Evolutionary conservation across 2,329 filamentous ascomycete species (phyloP), one percentile per base, ranked within the genome.

Genomic region (Alternaria sp.): DNA sequence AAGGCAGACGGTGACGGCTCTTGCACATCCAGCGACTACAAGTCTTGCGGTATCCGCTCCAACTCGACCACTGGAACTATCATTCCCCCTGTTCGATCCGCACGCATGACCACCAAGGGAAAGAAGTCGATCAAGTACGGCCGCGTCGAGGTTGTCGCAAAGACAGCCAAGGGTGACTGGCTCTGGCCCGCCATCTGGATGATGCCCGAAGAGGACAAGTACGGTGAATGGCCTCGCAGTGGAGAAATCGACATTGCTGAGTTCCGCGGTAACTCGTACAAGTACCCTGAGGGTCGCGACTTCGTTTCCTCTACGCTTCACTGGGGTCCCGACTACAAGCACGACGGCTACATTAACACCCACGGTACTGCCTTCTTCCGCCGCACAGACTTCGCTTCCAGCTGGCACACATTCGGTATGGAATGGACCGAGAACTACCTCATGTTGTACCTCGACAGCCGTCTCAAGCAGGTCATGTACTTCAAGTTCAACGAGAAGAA

Each of bases 221-320:
- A 96, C 76, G 92, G 92, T 0, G 70, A 84, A 1, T 96, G 92
- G 92, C 93, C 92, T 0, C 81, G 83, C 6, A 93, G 90, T 7
- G 92, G 92, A 30, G 92, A 95, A 79, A 96, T 96, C 54, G 92
- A 96, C 77, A 92, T 96, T 57, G 83, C 89, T 71, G 92, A 96
- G 79, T 88, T 88, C 26, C 90, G 92, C 63, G 92, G 92, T 65
- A 96, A 96, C 83, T 44, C 57, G 44, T 92, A 94, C 81, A 87
- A 89, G 80, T 89, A 88, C 0, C 93, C 94, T 73, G 80, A 81
- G 54, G 92, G 92, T 69, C 92, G 93, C 81, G 90, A 95, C 79
- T 90, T 94, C 73, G 83, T 92, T 59, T 90, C 90, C 0, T 93
- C 91, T 0, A 87, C 92, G 3, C 84, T 96, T 20, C 92, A 96